Evolutionary conservation across 75 land plant species (phyloP).

Genomic region (Pinus taeda): DNA sequence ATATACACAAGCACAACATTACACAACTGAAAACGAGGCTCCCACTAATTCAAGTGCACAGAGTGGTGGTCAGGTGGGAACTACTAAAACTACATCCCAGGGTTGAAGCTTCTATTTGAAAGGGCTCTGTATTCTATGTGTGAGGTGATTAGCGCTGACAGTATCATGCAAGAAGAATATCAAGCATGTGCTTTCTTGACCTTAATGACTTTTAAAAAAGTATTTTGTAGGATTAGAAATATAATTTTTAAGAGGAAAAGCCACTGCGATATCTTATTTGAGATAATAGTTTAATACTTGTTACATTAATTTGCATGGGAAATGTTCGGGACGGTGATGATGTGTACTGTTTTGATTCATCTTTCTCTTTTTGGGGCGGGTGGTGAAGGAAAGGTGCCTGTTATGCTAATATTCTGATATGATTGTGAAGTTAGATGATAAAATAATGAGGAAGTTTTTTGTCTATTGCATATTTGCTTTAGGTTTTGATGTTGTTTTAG

Average conservation of each 20-base stretch:
- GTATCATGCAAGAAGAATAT: not conserved
- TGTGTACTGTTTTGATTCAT: too few species aligned
- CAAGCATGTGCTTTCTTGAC: not conserved
- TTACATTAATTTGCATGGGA: not conserved
- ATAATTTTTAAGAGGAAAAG: not conserved
- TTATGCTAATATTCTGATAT: too few species aligned
- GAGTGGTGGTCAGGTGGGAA: constrained; percentile 2
- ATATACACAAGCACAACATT: constrained; percentile 4
- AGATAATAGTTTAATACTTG: not conserved
- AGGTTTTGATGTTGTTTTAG: too few species aligned
- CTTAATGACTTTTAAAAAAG: not conserved
- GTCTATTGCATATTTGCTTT: too few species aligned
- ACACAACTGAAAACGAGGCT: constrained; percentile 1
- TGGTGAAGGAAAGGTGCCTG: too few species aligned
- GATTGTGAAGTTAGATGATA: too few species aligned
- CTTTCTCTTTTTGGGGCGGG: too few species aligned
- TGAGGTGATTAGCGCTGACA: too few species aligned
- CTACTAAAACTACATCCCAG: constrained; percentile 3
- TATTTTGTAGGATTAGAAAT: not conserved
- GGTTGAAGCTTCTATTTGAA: not conserved
- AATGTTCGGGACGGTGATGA: not conserved
- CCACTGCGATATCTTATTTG: not conserved
- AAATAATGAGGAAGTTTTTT: too few species aligned
- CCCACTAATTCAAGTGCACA: constrained; percentile 7
- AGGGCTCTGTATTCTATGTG: not conserved